Base-by-base conservation (phyloP, 1,139 yeast genomes). In the Cylindricascospora bacillispora region DNA sequence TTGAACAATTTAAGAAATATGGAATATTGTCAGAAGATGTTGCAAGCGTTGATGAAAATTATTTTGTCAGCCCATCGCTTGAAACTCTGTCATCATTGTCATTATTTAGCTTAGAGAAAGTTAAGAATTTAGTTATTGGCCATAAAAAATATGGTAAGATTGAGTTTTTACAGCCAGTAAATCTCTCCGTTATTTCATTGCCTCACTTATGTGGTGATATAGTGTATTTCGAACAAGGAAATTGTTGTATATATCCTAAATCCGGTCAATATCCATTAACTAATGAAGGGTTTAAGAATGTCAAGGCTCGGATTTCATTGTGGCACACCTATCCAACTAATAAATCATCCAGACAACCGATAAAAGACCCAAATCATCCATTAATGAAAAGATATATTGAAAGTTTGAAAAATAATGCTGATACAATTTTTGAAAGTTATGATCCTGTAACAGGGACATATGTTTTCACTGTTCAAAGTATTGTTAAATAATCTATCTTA, bases 231-330 rank as follows among this genome's bases (percentile, higher is more conserved):
- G 68, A 66, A 22, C 62, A 69, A 22, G 72, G 72, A 41, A 60
- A 71, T 16, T 77, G 85, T 54, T 61, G 71, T 2, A 66, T 86
- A 3, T 86, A 85, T 51, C 93, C 95, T 0, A 77, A 78, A 34
- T 67, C 67, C 11, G 61, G 65, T n/a, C 50, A 52, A 19, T 69
- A 65, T 40, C 93, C 94, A 9, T 63, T 67, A 1, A 57, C 63
- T 31, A 95, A 95, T 9, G 81, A 80, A 47, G 97, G 94, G 0
- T 65, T 89, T 36, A n/a, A n/a, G n/a, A 86, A 89, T 49, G 66
- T 80, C 23, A 75, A 78, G 2, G 81, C 83, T 4, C 65, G 67
- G 35, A 72, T 86, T 32, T 70, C 89, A 1, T 59, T 86, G 32
- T 79, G 78, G 40, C 74, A 77, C 11, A 78, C 93, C 49, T 86